Evolutionary conservation across 2,329 filamentous ascomycete genomes (phyloP), one percentile per base, ranked within the genome.

Genomic region (Neonectria punicea): DNA sequence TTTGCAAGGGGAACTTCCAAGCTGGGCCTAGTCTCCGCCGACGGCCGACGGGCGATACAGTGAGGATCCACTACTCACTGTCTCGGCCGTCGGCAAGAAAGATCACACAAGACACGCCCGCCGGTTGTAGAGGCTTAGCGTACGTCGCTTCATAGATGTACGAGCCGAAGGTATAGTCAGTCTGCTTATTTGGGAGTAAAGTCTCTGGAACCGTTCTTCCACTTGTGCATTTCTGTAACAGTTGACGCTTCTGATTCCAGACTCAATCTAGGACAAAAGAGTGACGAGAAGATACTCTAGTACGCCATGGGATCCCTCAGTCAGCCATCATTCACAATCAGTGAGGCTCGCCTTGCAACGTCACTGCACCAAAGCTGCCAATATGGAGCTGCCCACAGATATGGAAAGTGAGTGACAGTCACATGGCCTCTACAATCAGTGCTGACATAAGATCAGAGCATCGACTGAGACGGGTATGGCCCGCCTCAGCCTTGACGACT

Each of bases 391-490:
- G 36, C 36, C 36, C 36, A 39, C 36, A 39, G 36, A 39, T 39
- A 39, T 39, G 36, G 36, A 39, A 39, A n/a, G 36, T 39, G 36
- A 39, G 36, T 39, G 6, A 8, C 3, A 16, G 5, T 16, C 34
- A 36, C 13, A 16, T 39, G 6, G 36, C 13, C 36, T 39, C 6
- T 6, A n/a, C 9, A 25, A 41, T 55, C 39, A 14, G 22, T 46
- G 9, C 22, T 32, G 9, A 44, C 39, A n/a, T 6, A 34, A 9
- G 53, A 18, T 11, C 34, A 56, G 53, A 20, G 32, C 25, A 32
- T 41, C 53, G 7, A 56, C 53, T 7, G 53, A 56, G n/a, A 47
- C 34, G 11, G 54, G 54, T 3, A 57, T 57, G 54, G 54, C 41
- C 13, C 54, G 54, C 14, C 34, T 57, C 18, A 43, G 41, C 4